Evolutionary conservation across 2,329 filamentous ascomycete genomes (phyloP), one percentile per base, ranked within the genome.

Genomic region (Penicillium vulpinum): DNA sequence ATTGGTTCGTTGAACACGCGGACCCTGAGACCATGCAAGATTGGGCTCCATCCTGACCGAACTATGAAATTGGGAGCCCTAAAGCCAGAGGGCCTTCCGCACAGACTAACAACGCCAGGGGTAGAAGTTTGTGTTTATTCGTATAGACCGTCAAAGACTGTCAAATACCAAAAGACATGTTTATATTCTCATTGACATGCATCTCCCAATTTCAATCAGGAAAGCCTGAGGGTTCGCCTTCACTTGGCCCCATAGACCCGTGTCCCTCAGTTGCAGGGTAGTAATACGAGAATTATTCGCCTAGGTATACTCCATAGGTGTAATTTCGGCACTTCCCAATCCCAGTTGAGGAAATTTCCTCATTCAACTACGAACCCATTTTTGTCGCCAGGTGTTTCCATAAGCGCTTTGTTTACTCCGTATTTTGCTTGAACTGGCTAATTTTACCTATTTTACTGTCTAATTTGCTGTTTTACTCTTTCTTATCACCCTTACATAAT

Each of bases 21-120:
- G 57, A 56, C 54, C 44, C 57, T 64, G 53, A 59, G 21, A 59
- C 60, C 63, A 63, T 60, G 46, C 57, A 57, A 57, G 59, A 59
- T 60, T 56, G 57, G 62, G 57, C 52, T 53, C 54, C 60, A 41
- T 56, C 58, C 49, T 53, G 50, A 38, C 59, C 58, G 54, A 61
- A 64, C 61, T 59, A 62, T 62, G 60, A 31, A 2, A 29, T 33
- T 22, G 16, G 13, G 51, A 62, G 58, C 56, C 54, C 48, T 56
- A 53, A 58, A 45, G 15, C 33, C 41, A 51, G 43, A 56, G 48
- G 49, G 49, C 53, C 41, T 56, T 28, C 53, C 45, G 49, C 54
- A 56, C 54, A 53, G 49, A 46, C 45, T 29, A 24, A 28, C 16
- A 39, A 55, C 29, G 50, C 49, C 38, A 53, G 49, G 49, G 54